phyloP scores from a whole-genome alignment of 805 yeast species.

The Tetrapisispora phaffii region DNA sequence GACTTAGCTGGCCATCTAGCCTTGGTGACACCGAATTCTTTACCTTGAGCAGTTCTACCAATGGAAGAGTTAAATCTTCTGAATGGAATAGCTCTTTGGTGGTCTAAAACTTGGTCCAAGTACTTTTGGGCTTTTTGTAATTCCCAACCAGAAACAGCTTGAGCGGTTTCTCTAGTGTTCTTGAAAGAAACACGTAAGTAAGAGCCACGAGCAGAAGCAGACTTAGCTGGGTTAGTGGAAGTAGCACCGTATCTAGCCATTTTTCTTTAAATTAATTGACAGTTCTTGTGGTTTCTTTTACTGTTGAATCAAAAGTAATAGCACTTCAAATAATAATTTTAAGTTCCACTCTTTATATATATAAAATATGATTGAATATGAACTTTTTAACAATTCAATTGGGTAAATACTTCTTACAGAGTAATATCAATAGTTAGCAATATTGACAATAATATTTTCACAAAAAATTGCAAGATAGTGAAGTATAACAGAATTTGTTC shows the following conservation, averaged over 20 bases:
- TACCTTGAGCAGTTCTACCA: constrained; percentile 99
- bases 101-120: constrained; percentile 92
- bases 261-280: constrained; percentile 30
- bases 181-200: constrained; percentile 98
- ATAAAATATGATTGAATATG: background rate
- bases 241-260: constrained; percentile 99
- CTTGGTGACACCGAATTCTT: constrained; percentile 98
- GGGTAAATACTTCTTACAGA: background rate
- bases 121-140: constrained; percentile 90
- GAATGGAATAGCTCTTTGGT: constrained; percentile 99
- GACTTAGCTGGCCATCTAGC: constrained; percentile 99
- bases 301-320: background rate
- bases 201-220: constrained; percentile 98
- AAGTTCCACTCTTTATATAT: background rate
- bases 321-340: background rate
- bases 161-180: constrained; percentile 99
- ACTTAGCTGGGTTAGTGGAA: constrained; percentile 98
- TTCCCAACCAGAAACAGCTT: constrained; percentile 97
- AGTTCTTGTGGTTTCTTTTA: constrained; percentile 4
- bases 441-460: no score
- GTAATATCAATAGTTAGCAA: background rate
- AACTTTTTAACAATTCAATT: background rate
- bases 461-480: no score
- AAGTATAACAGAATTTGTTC: background rate
- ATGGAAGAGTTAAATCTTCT: constrained; percentile 93